Percentiles rank a stretch among this genome's conserved stretches.
These are phyloP conservation scores for Collybiopsis luxurians DNA, from an alignment of 768 basidiomycete genomes.

Conservation along the genomic window DNA sequence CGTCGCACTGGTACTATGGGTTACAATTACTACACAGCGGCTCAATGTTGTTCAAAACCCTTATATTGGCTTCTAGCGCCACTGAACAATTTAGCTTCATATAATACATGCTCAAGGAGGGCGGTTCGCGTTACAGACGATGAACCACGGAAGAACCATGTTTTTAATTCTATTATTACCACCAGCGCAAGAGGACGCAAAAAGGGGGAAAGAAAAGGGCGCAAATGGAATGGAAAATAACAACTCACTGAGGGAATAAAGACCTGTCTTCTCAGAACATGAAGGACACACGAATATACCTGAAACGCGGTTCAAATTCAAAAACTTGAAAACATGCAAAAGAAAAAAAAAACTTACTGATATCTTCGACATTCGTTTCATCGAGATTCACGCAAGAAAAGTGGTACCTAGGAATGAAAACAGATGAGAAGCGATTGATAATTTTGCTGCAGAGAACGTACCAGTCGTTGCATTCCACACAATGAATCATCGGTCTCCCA, in stretches of 20 bases:
- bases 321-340: constrained; percentile 3
- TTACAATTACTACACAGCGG: not conserved
- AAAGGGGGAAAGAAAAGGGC: not conserved
- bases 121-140: not conserved
- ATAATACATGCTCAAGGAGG: not conserved
- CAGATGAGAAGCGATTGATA: constrained; percentile 7
- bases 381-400: constrained; percentile 70
- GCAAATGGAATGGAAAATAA: not conserved
- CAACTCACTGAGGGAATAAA: constrained; percentile 75
- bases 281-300: constrained; percentile 57
- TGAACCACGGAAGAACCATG: not conserved
- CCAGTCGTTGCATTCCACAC: constrained; percentile 73
- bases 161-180: not conserved
- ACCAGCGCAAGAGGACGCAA: constrained; percentile 4
- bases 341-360: constrained; percentile 52
- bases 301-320: constrained; percentile 22
- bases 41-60: not conserved
- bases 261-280: constrained; percentile 61
- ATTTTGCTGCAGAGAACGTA: constrained; percentile 27
- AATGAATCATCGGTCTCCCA: constrained; percentile 79
- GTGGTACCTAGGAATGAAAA: constrained; percentile 63
- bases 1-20: not conserved
- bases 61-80: not conserved
- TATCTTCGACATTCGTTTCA: constrained; percentile 68
- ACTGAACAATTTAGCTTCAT: too few relatives aligned